Evolutionary conservation across 2,329 filamentous ascomycete species (phyloP), one percentile per base, ranked within the genome.

Genomic region (Cladosporium cucumerinum): DNA sequence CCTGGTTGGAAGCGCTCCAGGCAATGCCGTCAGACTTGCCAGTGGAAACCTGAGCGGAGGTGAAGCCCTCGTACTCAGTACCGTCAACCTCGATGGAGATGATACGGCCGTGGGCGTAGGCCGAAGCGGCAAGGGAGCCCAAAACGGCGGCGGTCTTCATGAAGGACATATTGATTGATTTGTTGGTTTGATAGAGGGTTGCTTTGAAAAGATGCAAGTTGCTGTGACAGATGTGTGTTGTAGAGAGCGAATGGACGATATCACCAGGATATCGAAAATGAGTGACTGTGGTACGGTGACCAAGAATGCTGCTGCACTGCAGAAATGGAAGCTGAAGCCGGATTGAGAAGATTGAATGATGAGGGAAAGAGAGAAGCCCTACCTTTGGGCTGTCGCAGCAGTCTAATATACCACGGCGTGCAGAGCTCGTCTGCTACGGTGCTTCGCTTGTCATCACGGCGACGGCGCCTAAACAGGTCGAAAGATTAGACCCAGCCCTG

Each of bases 81-180:
- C 61, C 54, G 16, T 59, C 46, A 32, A 30, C 61, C 7, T 32
- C 39, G 61, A 64, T 58, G 51, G 54, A 54, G 43, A 43, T 57
- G 21, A 64, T 54, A 30, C 55, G 61, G 34, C 61, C 61, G 48
- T 64, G 61, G 52, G 61, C 61, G 61, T 57, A 64, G 61, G 55
- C 61, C 28, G 61, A 64, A 25, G 61, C 54, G 61, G 55, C 54
- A 28, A 64, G 60, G 11, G 71, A 67, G 65, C 70, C 72, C 46
- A 77, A 36, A 43, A 72, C 64, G 63, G 72, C 72, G 28, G 69
- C 69, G 59, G 68, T 69, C 63, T 67, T 66, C 57, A 74, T 51
- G 67, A 69, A 63, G 63, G 71, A 70, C 73, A 74, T 74, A 14
- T 64, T 51, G 59, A 26, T 36, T n/a, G 43, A 21, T 62, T 61